A percentile compares a stretch with the other conserved stretches of the same genome.
Evolutionary conservation across 805 yeast species (phyloP).

Genomic region (Metschnikowia noctiluminum): DNA sequence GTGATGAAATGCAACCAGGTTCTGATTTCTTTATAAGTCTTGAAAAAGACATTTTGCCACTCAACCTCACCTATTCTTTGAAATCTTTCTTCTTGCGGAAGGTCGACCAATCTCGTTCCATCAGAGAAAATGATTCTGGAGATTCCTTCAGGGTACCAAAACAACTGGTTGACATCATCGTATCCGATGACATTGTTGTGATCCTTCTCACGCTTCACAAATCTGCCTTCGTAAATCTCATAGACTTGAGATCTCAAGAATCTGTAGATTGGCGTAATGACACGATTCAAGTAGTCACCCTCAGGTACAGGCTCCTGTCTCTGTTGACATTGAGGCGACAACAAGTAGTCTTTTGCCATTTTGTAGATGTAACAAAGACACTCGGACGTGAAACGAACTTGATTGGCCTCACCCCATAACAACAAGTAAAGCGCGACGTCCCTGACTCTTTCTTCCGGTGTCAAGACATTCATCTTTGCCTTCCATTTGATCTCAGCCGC

Average conservation of each 20-base stretch:
- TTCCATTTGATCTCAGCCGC: slow-evolving; percentile 89
- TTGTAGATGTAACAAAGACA: slow-evolving; percentile 91
- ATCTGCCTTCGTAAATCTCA: slow-evolving; percentile 78
- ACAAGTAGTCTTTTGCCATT: slow-evolving; percentile 87
- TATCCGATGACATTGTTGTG: slow-evolving; percentile 83
- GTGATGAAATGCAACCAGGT: slow-evolving; percentile 72
- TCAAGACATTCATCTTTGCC: slow-evolving; percentile 66
- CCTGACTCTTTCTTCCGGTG: slow-evolving; percentile 78
- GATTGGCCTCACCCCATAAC: slow-evolving; percentile 90
- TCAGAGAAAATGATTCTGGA: slow-evolving; percentile 88
- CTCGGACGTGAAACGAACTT: slow-evolving; percentile 84
- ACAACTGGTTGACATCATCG: slow-evolving; percentile 97
- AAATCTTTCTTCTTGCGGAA: slow-evolving; percentile 88
- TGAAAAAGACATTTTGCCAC: slow-evolving; percentile 85
- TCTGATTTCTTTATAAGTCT: slow-evolving; percentile 73
- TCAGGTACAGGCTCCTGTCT: slow-evolving; percentile 79
- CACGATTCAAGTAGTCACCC: slow-evolving; percentile 88
- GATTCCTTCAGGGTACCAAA: slow-evolving; percentile 99
- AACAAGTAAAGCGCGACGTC: slow-evolving; percentile 72
- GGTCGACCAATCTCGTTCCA: slow-evolving; percentile 86
- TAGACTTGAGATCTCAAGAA: slow-evolving; percentile 79
- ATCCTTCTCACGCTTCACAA: slow-evolving; percentile 79
- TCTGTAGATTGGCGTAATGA: slow-evolving; percentile 85
- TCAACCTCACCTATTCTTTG: slow-evolving; percentile 85
- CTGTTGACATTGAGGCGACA: slow-evolving; percentile 88